Evolutionary conservation across 2,329 filamentous ascomycete genomes (phyloP), one percentile per base, ranked within the genome.

Genomic region (Microdochium paspali): DNA sequence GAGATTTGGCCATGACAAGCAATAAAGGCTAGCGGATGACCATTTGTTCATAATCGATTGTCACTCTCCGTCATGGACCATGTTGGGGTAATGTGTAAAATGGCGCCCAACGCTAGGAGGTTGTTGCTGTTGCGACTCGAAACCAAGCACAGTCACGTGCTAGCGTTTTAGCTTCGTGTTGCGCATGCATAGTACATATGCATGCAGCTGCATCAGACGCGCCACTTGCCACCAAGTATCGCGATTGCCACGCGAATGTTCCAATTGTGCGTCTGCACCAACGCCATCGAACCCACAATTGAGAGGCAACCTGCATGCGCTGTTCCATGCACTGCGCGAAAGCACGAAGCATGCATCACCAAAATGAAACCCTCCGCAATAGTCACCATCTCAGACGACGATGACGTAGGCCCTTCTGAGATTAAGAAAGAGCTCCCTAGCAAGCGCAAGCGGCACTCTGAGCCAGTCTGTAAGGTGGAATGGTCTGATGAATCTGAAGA

Each of bases 401-500:
- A 45, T 40, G 44, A 24, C n/a, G 25, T 21, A 18, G 20, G 28
- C 10, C 32, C 30, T 21, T 40, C 44, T 43, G 4, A 20, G 39
- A 23, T 23, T 10, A 25, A n/a, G 26, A 21, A 43, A 10, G 10
- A 30, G 7, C 44, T 35, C 23, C 46, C 47, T 3, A 48, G 18
- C 4, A 61, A 61, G 51, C 58, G 58, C 40, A 62, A 60, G 47
- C 26, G 51, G 12, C 31, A 51, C 3, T 15, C 45, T 0, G 35
- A 51, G 28, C 24, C 46, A 1, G 24, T 46, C 10, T 45, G 49
- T 12, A 47, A 53, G 20, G 50, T 58, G 44, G 53, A 55, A 47
- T 62, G 57, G 58, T 60, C 53, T 26, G 60, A 61, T 30, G 60
- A 62, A 9, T 54, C 50, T 1, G 58, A 60, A 45, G 48, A 46